These are phyloP conservation scores for Tolypocladium sp. DNA, from an alignment of 2,329 filamentous ascomycete genomes.

Conservation along the genomic window DNA sequence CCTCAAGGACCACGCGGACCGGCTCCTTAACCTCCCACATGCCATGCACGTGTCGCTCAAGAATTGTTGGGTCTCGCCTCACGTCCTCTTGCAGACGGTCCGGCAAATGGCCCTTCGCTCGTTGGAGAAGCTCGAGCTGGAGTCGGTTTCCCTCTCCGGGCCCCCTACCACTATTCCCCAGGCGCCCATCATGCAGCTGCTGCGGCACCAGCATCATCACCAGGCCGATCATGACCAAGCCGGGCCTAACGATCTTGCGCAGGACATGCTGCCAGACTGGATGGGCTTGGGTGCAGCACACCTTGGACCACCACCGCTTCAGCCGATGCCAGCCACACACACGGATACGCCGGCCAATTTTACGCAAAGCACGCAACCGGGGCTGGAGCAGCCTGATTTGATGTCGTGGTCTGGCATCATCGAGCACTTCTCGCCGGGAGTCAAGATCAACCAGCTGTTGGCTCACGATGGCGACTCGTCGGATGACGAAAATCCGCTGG, in stretches of 20 bases:
- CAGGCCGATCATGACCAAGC: neutral
- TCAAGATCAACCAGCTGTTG: constrained; percentile 14
- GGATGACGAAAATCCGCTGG: neutral
- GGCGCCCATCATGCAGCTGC: constrained; percentile 3
- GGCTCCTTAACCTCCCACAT: constrained; percentile 43
- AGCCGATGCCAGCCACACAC: neutral
- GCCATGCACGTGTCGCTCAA: constrained; percentile 52
- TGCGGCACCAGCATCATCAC: neutral
- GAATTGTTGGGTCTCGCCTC: constrained; percentile 61
- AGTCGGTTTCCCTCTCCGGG: constrained; percentile 56
- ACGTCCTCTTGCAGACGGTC: constrained; percentile 43
- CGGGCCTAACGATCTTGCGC: neutral
- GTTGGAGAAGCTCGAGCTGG: constrained; percentile 46
- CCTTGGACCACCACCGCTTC: neutral
- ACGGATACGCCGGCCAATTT: neutral
- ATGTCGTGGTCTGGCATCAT: constrained; percentile 33
- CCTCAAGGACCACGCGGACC: constrained; percentile 21
- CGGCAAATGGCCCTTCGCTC: constrained; percentile 33
- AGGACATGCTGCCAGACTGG: constrained; percentile 1
- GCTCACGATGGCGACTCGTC: neutral
- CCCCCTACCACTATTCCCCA: constrained; percentile 21
- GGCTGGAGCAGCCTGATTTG: constrained; percentile 16
- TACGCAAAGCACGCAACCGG: neutral
- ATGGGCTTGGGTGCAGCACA: neutral
- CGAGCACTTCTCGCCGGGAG: constrained; percentile 29